Evolutionary conservation across 148 eudicot species (phyloP).

Genomic region (Vaccinium corymbosum): DNA sequence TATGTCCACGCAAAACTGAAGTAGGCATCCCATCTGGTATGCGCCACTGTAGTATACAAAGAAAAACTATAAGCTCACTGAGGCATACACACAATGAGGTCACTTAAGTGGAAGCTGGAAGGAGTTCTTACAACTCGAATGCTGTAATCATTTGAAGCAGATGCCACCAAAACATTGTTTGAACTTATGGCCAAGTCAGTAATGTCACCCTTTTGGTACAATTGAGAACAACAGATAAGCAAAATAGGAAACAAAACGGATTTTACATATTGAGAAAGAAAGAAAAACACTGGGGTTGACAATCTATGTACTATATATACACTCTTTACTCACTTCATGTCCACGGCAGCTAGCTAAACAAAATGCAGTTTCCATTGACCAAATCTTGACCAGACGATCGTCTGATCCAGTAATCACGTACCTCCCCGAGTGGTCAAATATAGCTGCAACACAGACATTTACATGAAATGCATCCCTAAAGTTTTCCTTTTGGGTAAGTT

Average conservation of each 20-base stretch:
- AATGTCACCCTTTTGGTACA: conserved; percentile 72
- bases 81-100: conserved; percentile 16
- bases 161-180: conserved; percentile 89
- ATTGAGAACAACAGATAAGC: conserved; percentile 16
- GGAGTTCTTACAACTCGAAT: conserved; percentile 86
- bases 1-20: conserved; percentile 88
- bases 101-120: conserved; percentile 9
- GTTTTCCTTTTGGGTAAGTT: neutral
- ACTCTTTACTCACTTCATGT: conserved; percentile 70
- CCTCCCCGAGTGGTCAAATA: conserved; percentile 87
- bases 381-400: conserved; percentile 93
- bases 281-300: conserved; percentile 14
- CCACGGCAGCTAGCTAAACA: conserved; percentile 96
- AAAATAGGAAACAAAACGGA: conserved; percentile 9
- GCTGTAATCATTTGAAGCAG: conserved; percentile 92
- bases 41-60: conserved; percentile 70
- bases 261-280: conserved; percentile 3
- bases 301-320: neutral
- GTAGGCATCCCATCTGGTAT: conserved; percentile 89
- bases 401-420: conserved; percentile 97
- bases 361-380: conserved; percentile 99
- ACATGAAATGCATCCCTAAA: neutral
- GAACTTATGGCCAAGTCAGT: conserved; percentile 94
- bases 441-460: conserved; percentile 55
- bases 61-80: conserved; percentile 13